Percentiles rank a stretch among this genome's conserved stretches.
These are phyloP conservation scores for Silene noctiflora DNA, from an alignment of 179 eudicot genomes.

Conservation along the genomic window DNA sequence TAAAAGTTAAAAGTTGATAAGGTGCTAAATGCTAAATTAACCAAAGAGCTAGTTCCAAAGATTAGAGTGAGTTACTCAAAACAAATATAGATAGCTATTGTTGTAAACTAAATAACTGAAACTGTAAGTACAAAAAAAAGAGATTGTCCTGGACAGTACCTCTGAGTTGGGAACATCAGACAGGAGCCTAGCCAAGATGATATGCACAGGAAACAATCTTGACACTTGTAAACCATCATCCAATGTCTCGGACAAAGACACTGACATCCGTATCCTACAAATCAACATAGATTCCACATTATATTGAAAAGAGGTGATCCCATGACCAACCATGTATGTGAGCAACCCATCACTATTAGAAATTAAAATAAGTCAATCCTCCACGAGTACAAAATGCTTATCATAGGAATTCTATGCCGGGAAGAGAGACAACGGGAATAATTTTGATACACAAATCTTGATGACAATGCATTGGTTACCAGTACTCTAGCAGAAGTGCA, in stretches of 20 bases:
- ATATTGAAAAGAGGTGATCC: not conserved
- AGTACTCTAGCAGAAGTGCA: not conserved
- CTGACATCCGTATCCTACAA: constrained; percentile 63
- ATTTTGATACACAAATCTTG: not conserved
- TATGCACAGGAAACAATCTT: constrained; percentile 56
- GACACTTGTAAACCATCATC: constrained; percentile 48
- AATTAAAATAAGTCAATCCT: not conserved
- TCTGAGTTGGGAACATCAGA: constrained; percentile 41
- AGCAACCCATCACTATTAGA: not conserved
- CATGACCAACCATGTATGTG: not conserved
- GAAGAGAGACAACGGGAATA: not conserved
- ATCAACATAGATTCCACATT: constrained; percentile 13
- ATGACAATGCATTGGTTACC: not conserved
- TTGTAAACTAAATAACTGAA: not conserved
- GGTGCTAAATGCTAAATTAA: constrained; percentile 9
- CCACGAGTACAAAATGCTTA: not conserved
- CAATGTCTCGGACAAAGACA: constrained; percentile 50
- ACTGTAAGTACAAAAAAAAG: constrained; percentile 9
- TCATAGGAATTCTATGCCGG: not conserved
- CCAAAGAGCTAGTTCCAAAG: constrained; percentile 7
- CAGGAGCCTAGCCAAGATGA: constrained; percentile 65
- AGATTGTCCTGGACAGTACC: constrained; percentile 38
- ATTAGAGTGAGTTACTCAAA: constrained; percentile 6
- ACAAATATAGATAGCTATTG: constrained; percentile 4
- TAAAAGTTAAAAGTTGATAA: not conserved